These are phyloP conservation scores for Dendryphion nanum DNA, from an alignment of 2,329 filamentous ascomycete species.

Conservation along the genomic window DNA sequence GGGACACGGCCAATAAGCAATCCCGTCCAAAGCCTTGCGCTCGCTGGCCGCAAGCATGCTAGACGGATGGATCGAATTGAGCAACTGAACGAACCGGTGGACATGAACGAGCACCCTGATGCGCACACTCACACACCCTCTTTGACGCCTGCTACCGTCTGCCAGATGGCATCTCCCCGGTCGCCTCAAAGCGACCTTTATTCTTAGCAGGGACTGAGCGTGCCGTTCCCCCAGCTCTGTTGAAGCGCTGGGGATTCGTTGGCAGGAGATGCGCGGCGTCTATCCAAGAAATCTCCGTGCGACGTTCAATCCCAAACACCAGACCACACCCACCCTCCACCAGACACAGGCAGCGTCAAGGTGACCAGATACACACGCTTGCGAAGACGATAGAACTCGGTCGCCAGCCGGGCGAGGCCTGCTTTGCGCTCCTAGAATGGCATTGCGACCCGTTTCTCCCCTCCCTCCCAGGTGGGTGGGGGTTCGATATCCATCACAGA, in stretches of 20 bases:
- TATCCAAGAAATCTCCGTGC: slow-evolving; percentile 33
- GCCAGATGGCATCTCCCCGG: slow-evolving; percentile 9
- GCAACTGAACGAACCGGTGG: too few species aligned
- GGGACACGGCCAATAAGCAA: slow-evolving; percentile 23
- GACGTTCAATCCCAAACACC: slow-evolving; percentile 30
- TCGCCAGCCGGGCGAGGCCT: too few species aligned
- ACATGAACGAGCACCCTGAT: slow-evolving; percentile 26
- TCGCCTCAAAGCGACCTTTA: slow-evolving; percentile 18
- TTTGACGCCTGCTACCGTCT: slow-evolving; percentile 6
- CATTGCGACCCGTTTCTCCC: too few species aligned
- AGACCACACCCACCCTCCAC: slow-evolving; percentile 1
- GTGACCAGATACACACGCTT: too few species aligned
- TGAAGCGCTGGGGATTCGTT: slow-evolving; percentile 30
- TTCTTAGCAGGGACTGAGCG: slow-evolving; percentile 11
- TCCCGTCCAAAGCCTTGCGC: slow-evolving; percentile 3
- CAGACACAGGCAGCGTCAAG: too few species aligned
- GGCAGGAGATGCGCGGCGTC: slow-evolving; percentile 32
- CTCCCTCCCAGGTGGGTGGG: too few species aligned
- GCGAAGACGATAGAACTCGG: too few species aligned
- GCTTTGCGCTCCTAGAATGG: too few species aligned
- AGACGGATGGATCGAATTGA: slow-evolving; percentile 5
- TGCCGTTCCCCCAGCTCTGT: slow-evolving; percentile 14
- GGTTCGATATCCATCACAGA: too few species aligned
- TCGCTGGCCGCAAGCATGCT: slow-evolving; percentile 22
- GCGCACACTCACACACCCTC: slow-evolving; percentile 13